Evolutionary conservation across 2,329 filamentous ascomycete species (phyloP).

Genomic region (Parasarocladium wereldwijsianum): DNA sequence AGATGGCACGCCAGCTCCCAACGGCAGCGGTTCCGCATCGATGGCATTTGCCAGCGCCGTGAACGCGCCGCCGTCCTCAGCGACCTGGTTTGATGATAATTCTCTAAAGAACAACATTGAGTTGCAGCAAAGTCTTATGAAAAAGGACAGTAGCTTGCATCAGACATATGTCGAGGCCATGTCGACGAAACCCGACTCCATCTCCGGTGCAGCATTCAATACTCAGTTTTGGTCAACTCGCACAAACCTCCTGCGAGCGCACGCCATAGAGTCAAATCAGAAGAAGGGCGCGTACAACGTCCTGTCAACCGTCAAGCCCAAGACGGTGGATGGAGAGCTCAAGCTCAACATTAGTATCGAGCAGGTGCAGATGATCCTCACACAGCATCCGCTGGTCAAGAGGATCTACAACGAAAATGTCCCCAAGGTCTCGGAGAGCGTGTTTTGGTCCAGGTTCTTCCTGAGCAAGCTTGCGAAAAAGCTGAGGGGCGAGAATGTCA

Average conservation of each 20-base stretch:
- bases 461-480: conserved; percentile 82
- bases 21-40: conserved; percentile 42
- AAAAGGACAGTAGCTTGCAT: conserved; percentile 58
- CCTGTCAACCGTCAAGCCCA: conserved; percentile 71
- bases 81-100: conserved; percentile 67
- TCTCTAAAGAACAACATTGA: conserved; percentile 64
- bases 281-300: conserved; percentile 87
- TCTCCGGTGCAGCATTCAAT: conserved; percentile 70
- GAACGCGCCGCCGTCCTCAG: conserved; percentile 32
- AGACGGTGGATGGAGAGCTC: conserved; percentile 34
- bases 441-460: conserved; percentile 94
- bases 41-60: conserved; percentile 68
- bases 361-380: conserved; percentile 81
- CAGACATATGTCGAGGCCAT: conserved; percentile 80
- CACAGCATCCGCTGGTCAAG: conserved; percentile 81
- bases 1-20: conserved; percentile 11
- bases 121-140: conserved; percentile 78
- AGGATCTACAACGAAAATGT: conserved; percentile 89
- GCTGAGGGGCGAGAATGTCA: conserved; percentile 75
- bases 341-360: conserved; percentile 71
- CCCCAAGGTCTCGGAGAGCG: conserved; percentile 59
- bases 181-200: conserved; percentile 67
- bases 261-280: conserved; percentile 80
- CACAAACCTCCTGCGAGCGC: conserved; percentile 70
- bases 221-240: conserved; percentile 90